A percentile compares a stretch with the other conserved stretches of the same genome.
Evolutionary conservation across 2,329 filamentous ascomycete genomes (phyloP).

Genomic region (Colletotrichum musae): DNA sequence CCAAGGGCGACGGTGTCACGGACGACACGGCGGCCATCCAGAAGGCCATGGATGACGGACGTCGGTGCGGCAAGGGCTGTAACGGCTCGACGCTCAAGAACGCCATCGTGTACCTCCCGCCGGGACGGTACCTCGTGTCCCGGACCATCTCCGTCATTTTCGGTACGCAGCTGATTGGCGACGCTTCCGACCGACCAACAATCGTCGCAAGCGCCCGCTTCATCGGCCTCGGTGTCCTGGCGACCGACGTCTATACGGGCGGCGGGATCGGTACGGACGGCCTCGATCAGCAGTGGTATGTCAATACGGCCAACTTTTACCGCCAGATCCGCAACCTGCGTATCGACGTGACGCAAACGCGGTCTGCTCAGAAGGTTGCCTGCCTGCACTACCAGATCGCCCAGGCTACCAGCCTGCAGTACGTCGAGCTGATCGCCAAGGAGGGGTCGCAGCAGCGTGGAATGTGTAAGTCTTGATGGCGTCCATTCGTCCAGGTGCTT

Average conservation of each 20-base stretch:
- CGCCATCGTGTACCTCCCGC: slow-evolving; percentile 48
- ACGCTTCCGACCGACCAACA: slow-evolving; percentile 28
- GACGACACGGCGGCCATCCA: slow-evolving; percentile 43
- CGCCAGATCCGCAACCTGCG: slow-evolving; percentile 41
- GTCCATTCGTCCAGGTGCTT: too few species aligned
- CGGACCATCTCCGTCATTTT: slow-evolving; percentile 41
- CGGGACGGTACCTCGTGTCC: slow-evolving; percentile 44
- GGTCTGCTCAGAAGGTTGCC: not conserved
- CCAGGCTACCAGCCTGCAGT: slow-evolving; percentile 45
- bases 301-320: slow-evolving; percentile 42
- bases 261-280: slow-evolving; percentile 32
- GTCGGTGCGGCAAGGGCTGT: slow-evolving; percentile 40
- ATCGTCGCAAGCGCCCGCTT: slow-evolving; percentile 22
- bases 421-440: slow-evolving; percentile 40
- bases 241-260: slow-evolving; percentile 37
- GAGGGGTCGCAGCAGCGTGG: slow-evolving; percentile 18
- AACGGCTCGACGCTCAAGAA: slow-evolving; percentile 34
- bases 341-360: slow-evolving; percentile 32
- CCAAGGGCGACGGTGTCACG: slow-evolving; percentile 63
- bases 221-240: slow-evolving; percentile 38
- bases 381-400: slow-evolving; percentile 42
- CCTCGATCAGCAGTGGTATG: slow-evolving; percentile 30
- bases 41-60: slow-evolving; percentile 39
- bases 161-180: slow-evolving; percentile 44
- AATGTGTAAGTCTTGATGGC: slow-evolving; percentile 34